Evolutionary conservation across 768 basidiomycete genomes (phyloP).

Genomic region (Macrolepiota albuminosa): DNA sequence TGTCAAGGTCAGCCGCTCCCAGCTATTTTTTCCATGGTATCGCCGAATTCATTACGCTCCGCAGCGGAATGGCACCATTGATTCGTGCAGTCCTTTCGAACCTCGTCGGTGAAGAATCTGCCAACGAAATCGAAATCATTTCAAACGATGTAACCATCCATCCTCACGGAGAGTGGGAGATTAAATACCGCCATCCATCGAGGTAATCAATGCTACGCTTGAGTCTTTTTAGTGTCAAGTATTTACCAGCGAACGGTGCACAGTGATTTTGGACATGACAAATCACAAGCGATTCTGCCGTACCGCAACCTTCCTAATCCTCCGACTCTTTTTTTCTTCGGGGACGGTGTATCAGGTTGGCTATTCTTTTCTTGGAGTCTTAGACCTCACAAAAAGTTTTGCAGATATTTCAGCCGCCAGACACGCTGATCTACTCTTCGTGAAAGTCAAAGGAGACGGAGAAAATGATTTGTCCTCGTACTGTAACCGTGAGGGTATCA

Average conservation of each 20-base stretch:
- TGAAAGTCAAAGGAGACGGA: slow-evolving; percentile 72
- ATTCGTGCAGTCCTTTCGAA: slow-evolving; percentile 89
- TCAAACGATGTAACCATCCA: slow-evolving; percentile 79
- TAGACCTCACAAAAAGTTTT: background rate
- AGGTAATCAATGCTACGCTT: slow-evolving; percentile 38
- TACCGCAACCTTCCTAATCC: slow-evolving; percentile 68
- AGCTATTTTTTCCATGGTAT: background rate
- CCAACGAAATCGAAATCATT: slow-evolving; percentile 81
- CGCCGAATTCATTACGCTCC: background rate
- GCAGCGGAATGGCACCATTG: slow-evolving; percentile 88
- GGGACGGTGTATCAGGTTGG: slow-evolving; percentile 89
- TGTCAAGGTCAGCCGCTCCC: slow-evolving; percentile 61
- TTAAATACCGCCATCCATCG: slow-evolving; percentile 85
- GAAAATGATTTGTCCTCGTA: slow-evolving; percentile 87
- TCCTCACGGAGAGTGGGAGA: slow-evolving; percentile 69
- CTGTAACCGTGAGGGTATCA: slow-evolving; percentile 74
- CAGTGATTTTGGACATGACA: slow-evolving; percentile 93
- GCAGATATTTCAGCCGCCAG: slow-evolving; percentile 88
- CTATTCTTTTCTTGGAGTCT: background rate
- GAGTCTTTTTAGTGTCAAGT: background rate
- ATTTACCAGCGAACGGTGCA: background rate
- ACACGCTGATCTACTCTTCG: slow-evolving; percentile 93
- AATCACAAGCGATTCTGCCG: slow-evolving; percentile 89
- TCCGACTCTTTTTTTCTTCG: slow-evolving; percentile 93
- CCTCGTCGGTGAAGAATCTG: slow-evolving; percentile 68